Evolutionary conservation across 176 grass and related monocot genomes (phyloP), one percentile per base, ranked within the genome.

Genomic region (Cenchrus americanus): DNA sequence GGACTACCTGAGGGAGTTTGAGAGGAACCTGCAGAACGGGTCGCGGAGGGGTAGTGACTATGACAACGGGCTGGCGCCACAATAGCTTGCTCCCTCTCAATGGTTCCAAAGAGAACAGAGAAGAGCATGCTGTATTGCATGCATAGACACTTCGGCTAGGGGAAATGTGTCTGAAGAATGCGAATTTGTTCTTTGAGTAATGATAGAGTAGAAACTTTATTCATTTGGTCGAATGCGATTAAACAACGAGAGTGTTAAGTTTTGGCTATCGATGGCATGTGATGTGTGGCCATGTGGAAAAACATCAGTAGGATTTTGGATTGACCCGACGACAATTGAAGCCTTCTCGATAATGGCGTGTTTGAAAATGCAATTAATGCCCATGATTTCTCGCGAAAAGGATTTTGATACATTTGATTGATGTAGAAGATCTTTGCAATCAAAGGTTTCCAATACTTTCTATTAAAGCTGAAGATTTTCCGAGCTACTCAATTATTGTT

Each of bases 1-100:
- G 23, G 89, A 90, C 53, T 90, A 84, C 51, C 68, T 80, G 51
- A 83, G 37, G 84, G 89, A 90, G 62, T 80, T 90, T 17, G 89
- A 90, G 73, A 83, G 80, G 54, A 90, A 76, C 78, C 57, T 86
- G 55, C 88, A 89, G 65, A 86, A 82, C 27, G 88, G 88, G 14
- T 21, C 78, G 19, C 32, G 83, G 32, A 77, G 83, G 64, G 78
- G 88, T 59, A 54, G 24, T 40, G 88, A 82, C 53, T 86, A 77
- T 0, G 88, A 89, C 65, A 64, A 34, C 10, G 88, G 78, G 7
- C 48, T 86, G 21, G 62, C 83, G 0, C 65, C 83, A 27, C 57
- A 82, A 3, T 89, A 89, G 47, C 13, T 80, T 43, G 21, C 26
- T 44, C 14, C 5, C 5, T 15, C 24, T 32, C 13, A 22, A 6